A percentile compares a stretch with the other conserved stretches of the same genome.
These are phyloP conservation scores for Penicillium steckii DNA, from an alignment of 495 filamentous ascomycete species.

Conservation along the genomic window DNA sequence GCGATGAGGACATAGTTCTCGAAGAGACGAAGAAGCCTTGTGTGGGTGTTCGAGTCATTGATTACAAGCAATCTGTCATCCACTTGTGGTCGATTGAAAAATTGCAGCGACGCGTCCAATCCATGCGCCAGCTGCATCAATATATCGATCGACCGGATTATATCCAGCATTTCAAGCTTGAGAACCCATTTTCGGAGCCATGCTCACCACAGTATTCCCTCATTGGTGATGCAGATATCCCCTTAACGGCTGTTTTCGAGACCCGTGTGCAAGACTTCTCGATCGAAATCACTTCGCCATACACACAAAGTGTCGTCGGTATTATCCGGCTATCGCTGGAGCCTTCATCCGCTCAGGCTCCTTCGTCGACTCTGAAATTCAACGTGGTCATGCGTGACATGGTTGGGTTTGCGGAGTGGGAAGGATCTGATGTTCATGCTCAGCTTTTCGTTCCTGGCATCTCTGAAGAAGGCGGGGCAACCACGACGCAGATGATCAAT, in stretches of 20 bases:
- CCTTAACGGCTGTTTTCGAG: conserved; percentile 91
- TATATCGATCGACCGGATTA: conserved; percentile 95
- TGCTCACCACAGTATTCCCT: conserved; percentile 91
- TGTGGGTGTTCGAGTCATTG: conserved; percentile 85
- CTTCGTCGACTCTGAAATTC: conserved; percentile 91
- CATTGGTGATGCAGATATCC: conserved; percentile 91
- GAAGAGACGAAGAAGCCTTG: conserved; percentile 86
- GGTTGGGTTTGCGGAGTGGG: conserved; percentile 92
- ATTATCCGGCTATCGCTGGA: conserved; percentile 89
- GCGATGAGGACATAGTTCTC: conserved; percentile 79
- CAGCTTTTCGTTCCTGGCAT: conserved; percentile 93
- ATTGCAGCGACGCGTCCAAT: conserved; percentile 77
- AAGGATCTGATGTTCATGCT: conserved; percentile 93
- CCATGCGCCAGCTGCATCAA: conserved; percentile 96
- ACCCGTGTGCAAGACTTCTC: conserved; percentile 92
- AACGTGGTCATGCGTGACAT: conserved; percentile 99
- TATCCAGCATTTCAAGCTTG: conserved; percentile 61
- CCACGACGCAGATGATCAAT: conserved; percentile 90
- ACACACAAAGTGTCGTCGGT: conserved; percentile 84
- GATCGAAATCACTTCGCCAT: conserved; percentile 87
- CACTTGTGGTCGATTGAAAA: conserved; percentile 96
- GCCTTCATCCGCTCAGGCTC: conserved; percentile 89
- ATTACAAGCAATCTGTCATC: conserved; percentile 83
- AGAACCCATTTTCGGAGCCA: conserved; percentile 79
- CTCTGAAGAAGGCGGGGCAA: conserved; percentile 87